A percentile compares a stretch with the other conserved stretches of the same genome.
These are phyloP conservation scores for Clarireedia paspali DNA, from an alignment of 2,329 filamentous ascomycete species.

Conservation along the genomic window DNA sequence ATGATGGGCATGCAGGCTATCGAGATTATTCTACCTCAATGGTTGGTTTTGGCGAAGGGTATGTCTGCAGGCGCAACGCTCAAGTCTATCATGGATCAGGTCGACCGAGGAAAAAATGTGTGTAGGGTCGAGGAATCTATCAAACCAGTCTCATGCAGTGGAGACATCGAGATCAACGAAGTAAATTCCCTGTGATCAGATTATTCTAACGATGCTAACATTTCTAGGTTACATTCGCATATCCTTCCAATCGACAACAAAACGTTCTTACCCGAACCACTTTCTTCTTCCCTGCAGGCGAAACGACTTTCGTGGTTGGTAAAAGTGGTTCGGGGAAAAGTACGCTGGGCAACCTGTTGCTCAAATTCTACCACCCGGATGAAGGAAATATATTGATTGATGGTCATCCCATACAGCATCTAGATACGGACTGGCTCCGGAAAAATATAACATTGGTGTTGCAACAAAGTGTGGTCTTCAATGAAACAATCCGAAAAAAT, in stretches of 20 bases:
- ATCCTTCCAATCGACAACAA: constrained; percentile 60
- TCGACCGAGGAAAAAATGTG: constrained; percentile 21
- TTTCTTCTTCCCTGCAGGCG: constrained; percentile 63
- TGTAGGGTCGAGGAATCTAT: constrained; percentile 27
- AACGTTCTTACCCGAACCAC: constrained; percentile 52
- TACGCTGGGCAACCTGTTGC: constrained; percentile 72
- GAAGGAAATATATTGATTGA: constrained; percentile 64
- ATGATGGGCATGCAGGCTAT: constrained; percentile 69
- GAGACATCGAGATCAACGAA: constrained; percentile 61
- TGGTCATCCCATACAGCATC: constrained; percentile 46
- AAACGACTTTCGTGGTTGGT: constrained; percentile 76
- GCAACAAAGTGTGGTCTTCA: constrained; percentile 74
- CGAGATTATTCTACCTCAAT: constrained; percentile 66
- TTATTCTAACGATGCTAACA: not conserved
- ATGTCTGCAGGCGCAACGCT: constrained; percentile 64
- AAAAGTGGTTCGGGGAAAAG: constrained; percentile 89
- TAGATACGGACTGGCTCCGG: constrained; percentile 67
- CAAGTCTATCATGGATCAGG: constrained; percentile 35
- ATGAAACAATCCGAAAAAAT: constrained; percentile 71
- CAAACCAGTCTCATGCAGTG: constrained; percentile 43
- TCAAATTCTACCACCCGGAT: constrained; percentile 65
- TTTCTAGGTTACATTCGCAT: constrained; percentile 68
- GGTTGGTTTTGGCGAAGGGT: constrained; percentile 72
- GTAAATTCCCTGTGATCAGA: constrained; percentile 37
- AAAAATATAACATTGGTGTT: constrained; percentile 74